Conservation (phyloP, 106 monocot genomes). For the Dioscorea alata region DNA sequence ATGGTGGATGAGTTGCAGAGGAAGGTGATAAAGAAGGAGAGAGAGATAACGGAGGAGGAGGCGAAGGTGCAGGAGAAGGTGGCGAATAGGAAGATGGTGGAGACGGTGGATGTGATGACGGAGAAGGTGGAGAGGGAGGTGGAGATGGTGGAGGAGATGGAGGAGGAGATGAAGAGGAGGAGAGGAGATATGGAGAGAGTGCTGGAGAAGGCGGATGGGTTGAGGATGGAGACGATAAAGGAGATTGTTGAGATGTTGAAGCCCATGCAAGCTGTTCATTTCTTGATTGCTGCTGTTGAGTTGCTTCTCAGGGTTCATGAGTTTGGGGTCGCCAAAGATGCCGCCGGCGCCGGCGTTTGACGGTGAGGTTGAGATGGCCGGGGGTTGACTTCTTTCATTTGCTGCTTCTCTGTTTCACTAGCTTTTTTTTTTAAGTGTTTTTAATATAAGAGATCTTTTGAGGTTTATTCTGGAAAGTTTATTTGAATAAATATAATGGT, state of each 20-base stretch:
- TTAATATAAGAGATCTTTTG: no score
- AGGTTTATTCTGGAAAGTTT: no score
- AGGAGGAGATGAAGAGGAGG: slow-evolving; percentile 29
- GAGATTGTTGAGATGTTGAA: slow-evolving; percentile 31
- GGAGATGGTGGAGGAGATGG: slow-evolving; percentile 14
- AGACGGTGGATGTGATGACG: slow-evolving; percentile 13
- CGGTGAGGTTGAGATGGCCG: slow-evolving; percentile 63
- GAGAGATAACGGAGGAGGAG: slow-evolving; percentile 31
- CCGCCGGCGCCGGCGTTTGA: slow-evolving; percentile 16
- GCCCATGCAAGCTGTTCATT: slow-evolving; percentile 58
- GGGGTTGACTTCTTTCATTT: slow-evolving; percentile 20
- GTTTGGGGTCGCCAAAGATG: slow-evolving; percentile 52
- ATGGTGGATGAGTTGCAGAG: slow-evolving; percentile 30
- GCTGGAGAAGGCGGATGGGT: slow-evolving; percentile 33
- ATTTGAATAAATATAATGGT: no score
- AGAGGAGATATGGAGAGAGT: slow-evolving; percentile 31
- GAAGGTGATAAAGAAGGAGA: slow-evolving; percentile 22
- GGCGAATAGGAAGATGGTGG: slow-evolving; percentile 38
- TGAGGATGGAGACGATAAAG: slow-evolving; percentile 45
- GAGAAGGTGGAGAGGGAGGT: slow-evolving; percentile 1
- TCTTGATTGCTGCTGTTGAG: slow-evolving; percentile 59
- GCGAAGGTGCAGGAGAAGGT: slow-evolving; percentile 35
- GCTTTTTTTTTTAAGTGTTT: background rate
- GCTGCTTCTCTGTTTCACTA: background rate
- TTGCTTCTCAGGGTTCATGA: slow-evolving; percentile 51